Base-by-base conservation (phyloP, 768 basidiomycete genomes). In the Artomyces pyxidatus region DNA sequence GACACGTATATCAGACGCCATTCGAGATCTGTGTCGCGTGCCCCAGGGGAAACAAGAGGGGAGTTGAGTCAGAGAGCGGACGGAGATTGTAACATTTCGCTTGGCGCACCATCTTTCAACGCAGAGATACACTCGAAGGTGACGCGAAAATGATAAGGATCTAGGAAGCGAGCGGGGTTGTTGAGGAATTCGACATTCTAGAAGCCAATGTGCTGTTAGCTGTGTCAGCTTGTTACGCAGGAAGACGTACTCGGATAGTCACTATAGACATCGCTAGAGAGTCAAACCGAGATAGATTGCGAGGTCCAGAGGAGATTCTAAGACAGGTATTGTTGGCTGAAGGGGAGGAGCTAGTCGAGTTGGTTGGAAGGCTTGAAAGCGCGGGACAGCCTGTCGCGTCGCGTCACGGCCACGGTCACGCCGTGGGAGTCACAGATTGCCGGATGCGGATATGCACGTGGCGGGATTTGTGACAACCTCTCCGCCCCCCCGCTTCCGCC, bases 1-100 rank as follows among this genome's bases (percentile, higher is more conserved):
- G 96, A 91, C 45, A 98, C 95, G 65, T 95, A 98, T 40, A 96
- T 92, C 56, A 99, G 83, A 56, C 84, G 84, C 96, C 96, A 99
- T 66, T 99, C 96, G 54, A 99, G 81, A 67, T 99, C 96, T 95
- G 22, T 51, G 37, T 32, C 40, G 23, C 12, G 43, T 21, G 16
- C 29, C 21, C 9, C 9, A n/a, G 29, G 28, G 10, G 21, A 7
- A 27, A 38, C 40, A 48, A 17, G 19, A 22, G 17, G 9, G 30
- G 17, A 37, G 27, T 32, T 49, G 25, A 40, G 29, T 9, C 23
- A 23, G 45, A 17, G 14, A 23, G 14, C 11, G 19, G 43, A 27
- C 16, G 19, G 9, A 38, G 38, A 42, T 22, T 21, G 39, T 21
- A n/a, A 29, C 29, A 32, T 16, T 17, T 14, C 14, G 8, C 11